phyloP scores from a whole-genome alignment of 2,329 filamentous ascomycete species.

The Thermoascus crustaceus region DNA sequence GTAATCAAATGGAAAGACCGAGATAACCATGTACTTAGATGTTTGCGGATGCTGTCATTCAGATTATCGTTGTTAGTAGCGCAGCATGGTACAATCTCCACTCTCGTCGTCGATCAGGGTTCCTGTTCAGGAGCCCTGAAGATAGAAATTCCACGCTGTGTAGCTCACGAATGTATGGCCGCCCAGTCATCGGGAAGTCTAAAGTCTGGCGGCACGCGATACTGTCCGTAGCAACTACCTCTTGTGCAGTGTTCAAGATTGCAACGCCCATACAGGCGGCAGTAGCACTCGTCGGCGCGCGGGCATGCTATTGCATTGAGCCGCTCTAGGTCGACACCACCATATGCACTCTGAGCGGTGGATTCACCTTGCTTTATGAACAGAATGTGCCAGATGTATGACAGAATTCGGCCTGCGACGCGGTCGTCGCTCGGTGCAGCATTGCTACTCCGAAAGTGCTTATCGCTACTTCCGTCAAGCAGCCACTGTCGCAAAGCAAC shows the following conservation, averaged over 20 bases:
- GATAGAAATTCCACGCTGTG: too few relatives aligned
- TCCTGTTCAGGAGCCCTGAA: too few relatives aligned
- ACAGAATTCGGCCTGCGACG: conserved; percentile 39
- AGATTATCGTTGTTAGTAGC: too few relatives aligned
- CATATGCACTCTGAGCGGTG: conserved; percentile 5
- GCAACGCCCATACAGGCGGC: conserved; percentile 37
- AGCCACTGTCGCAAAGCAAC: conserved; percentile 48
- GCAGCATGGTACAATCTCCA: too few relatives aligned
- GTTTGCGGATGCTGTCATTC: too few relatives aligned
- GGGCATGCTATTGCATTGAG: conserved; percentile 33
- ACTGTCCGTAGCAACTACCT: conserved; percentile 33
- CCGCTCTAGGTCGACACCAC: conserved; percentile 24
- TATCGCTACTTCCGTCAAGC: conserved; percentile 27
- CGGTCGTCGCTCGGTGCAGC: conserved; percentile 36
- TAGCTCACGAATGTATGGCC: conserved; percentile 19
- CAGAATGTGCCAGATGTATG: conserved; percentile 44
- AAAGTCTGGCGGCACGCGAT: conserved; percentile 29
- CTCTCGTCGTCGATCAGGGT: too few relatives aligned
- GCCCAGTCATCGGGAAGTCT: conserved; percentile 30
- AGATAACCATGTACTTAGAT: too few relatives aligned
- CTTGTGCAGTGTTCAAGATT: conserved; percentile 24
- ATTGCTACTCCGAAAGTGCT: conserved; percentile 7
- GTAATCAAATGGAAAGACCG: too few relatives aligned
- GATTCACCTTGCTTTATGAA: conserved; percentile 26
- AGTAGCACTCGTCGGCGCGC: conserved; percentile 36